phyloP scores from a whole-genome alignment of 139 green algal species.

The Dunaliella primolecta region DNA sequence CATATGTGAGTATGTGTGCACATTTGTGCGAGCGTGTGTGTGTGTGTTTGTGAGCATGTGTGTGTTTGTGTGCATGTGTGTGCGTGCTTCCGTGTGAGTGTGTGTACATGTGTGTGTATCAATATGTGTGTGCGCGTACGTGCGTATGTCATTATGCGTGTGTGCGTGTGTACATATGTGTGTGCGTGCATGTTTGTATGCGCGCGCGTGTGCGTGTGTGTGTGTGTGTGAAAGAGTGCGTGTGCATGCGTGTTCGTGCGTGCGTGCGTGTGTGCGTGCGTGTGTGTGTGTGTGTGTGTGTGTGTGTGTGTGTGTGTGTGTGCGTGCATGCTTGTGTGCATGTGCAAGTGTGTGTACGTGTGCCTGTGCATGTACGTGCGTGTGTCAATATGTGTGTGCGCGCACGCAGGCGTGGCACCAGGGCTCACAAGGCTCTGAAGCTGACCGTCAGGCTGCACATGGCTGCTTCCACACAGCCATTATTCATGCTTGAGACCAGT shows the following conservation, averaged over 20 bases:
- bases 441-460: background rate
- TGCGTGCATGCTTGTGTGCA: background rate
- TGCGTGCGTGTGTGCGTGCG: background rate
- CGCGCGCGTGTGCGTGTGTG: background rate
- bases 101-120: background rate
- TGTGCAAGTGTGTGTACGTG: background rate
- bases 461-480: background rate
- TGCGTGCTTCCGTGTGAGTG: background rate
- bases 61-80: too few species aligned
- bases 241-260: background rate
- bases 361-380: background rate
- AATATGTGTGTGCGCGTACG: background rate
- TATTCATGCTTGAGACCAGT: too few species aligned
- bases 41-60: too few species aligned
- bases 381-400: background rate
- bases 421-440: background rate
- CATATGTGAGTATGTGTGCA: background rate
- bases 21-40: background rate
- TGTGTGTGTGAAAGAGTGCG: too few species aligned
- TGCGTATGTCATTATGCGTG: background rate
- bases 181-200: background rate
- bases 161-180: too few species aligned
- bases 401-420: too few species aligned
- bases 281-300: background rate
- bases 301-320: conserved; percentile 4